Percentiles rank a stretch among this genome's conserved stretches.
Evolutionary conservation across 768 basidiomycete genomes (phyloP).

Genomic region (Gautieria morchelliformis): DNA sequence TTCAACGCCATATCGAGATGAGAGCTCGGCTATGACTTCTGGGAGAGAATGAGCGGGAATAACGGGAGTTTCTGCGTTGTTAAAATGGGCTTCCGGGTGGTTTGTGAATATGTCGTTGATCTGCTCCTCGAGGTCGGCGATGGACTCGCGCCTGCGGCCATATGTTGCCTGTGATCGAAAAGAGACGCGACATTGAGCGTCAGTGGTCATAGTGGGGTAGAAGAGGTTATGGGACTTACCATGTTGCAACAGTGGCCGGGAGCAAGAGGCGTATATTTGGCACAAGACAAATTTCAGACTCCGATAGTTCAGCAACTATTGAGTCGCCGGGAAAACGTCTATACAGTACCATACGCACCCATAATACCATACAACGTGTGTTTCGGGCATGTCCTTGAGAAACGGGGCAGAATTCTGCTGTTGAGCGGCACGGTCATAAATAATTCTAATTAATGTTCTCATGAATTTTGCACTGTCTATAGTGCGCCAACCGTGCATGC

Average conservation of each 20-base stretch:
- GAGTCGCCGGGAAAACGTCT: too few species aligned
- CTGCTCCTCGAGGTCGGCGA: slow-evolving; percentile 60
- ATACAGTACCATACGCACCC: too few species aligned
- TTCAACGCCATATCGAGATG: slow-evolving; percentile 48
- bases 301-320: background rate
- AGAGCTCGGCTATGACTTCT: slow-evolving; percentile 58
- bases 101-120: slow-evolving; percentile 57
- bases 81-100: slow-evolving; percentile 50
- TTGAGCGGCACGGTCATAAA: too few species aligned
- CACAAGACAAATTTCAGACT: background rate
- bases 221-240: background rate
- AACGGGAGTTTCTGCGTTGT: slow-evolving; percentile 49
- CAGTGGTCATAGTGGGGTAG: background rate
- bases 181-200: background rate
- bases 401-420: too few species aligned
- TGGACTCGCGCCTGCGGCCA: slow-evolving; percentile 61
- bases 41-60: slow-evolving; percentile 66
- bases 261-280: background rate
- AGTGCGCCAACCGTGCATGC: too few species aligned
- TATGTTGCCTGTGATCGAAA: slow-evolving; percentile 20
- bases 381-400: too few species aligned
- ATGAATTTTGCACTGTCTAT: too few species aligned
- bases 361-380: too few species aligned
- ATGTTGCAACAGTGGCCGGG: background rate
- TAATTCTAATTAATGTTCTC: too few species aligned